Percentiles rank a stretch among this genome's conserved stretches.
Conservation (phyloP, 176 grass and related monocot genomes). For the Oryza nivara region DNA sequence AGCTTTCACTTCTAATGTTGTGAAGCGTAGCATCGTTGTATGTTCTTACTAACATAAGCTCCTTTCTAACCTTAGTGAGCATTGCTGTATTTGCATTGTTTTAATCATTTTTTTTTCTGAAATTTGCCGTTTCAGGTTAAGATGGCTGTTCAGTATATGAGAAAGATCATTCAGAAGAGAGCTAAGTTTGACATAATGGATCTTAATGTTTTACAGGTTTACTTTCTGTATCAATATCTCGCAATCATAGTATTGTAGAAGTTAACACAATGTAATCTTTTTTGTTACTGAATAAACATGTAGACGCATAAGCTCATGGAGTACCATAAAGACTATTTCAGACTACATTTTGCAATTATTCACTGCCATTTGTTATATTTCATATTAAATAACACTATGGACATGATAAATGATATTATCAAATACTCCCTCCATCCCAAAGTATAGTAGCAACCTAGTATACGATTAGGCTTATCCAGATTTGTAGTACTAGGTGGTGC, state of each 20-base stretch:
- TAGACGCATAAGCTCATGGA: slow-evolving; percentile 6
- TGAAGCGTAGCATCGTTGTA: slow-evolving; percentile 13
- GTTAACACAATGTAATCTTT: not conserved
- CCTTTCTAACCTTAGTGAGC: not conserved
- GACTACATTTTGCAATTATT: slow-evolving; percentile 10
- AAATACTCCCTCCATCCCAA: not conserved
- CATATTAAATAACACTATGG: slow-evolving; percentile 11
- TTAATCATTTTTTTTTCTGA: slow-evolving; percentile 25
- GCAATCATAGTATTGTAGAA: not conserved
- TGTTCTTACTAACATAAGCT: slow-evolving; percentile 21
- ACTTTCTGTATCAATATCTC: slow-evolving; percentile 33
- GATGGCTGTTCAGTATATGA: slow-evolving; percentile 93
- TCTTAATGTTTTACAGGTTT: slow-evolving; percentile 89
- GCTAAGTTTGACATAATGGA: slow-evolving; percentile 98
- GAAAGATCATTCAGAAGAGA: slow-evolving; percentile 86
- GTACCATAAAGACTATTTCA: not conserved
- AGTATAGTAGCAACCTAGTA: too few relatives aligned
- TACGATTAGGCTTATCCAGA: too few relatives aligned
- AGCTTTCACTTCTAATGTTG: slow-evolving; percentile 29
- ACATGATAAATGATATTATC: slow-evolving; percentile 26
- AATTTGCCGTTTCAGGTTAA: slow-evolving; percentile 65
- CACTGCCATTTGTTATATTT: not conserved
- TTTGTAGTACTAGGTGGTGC: too few relatives aligned
- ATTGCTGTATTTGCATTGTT: slow-evolving; percentile 20
- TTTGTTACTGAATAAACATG: slow-evolving; percentile 8